These are phyloP conservation scores for Gomphus sp. DNA, from an alignment of 1,284 basidiomycete species.

Conservation along the genomic window DNA sequence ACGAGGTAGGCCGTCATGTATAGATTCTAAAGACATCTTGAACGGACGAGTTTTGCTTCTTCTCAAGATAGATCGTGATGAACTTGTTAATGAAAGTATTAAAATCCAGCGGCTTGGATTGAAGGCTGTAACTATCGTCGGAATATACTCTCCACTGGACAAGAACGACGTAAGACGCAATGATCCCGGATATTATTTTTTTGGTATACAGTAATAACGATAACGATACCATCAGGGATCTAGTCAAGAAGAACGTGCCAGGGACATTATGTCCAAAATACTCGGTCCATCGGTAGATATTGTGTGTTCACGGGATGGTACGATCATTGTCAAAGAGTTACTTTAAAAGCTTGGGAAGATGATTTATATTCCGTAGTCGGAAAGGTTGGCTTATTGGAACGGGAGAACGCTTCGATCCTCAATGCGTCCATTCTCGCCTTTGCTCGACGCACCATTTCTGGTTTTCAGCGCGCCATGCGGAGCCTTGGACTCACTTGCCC, in stretches of 20 bases:
- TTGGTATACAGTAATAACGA: no score
- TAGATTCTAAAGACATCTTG: neutral
- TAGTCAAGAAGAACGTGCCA: slow-evolving; percentile 37
- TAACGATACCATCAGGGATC: neutral
- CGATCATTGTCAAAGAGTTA: slow-evolving; percentile 14
- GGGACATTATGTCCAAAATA: slow-evolving; percentile 28
- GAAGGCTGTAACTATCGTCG: slow-evolving; percentile 34
- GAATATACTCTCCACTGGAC: slow-evolving; percentile 38
- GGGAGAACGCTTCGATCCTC: slow-evolving; percentile 54
- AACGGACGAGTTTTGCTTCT: neutral
- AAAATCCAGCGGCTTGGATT: slow-evolving; percentile 32
- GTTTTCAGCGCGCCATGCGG: slow-evolving; percentile 40
- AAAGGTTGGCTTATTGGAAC: slow-evolving; percentile 46
- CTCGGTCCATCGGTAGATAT: slow-evolving; percentile 31
- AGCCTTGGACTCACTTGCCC: slow-evolving; percentile 38
- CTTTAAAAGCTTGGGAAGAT: neutral
- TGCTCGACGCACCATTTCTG: slow-evolving; percentile 38
- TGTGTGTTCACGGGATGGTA: slow-evolving; percentile 32
- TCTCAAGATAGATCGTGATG: slow-evolving; percentile 18
- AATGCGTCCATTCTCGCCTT: slow-evolving; percentile 49
- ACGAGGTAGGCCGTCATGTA: neutral
- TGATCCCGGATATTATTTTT: no score
- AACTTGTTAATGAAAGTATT: slow-evolving; percentile 33
- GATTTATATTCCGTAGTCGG: slow-evolving; percentile 28
- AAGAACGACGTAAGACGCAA: slow-evolving; percentile 3